Conservation (phyloP, 164 flowering plant genomes). For the Vitis rupestris region DNA sequence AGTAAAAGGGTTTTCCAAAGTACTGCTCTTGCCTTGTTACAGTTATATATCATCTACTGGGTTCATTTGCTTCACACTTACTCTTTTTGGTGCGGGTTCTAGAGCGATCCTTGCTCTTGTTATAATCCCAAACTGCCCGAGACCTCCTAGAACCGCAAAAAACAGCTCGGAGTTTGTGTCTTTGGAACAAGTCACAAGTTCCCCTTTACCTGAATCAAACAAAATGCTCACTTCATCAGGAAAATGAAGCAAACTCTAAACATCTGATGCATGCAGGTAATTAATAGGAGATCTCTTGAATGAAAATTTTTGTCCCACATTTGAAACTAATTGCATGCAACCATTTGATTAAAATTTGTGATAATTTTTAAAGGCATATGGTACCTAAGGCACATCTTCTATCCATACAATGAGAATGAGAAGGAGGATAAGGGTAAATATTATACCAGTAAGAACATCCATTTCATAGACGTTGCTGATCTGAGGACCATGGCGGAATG, state of each 20-base stretch:
- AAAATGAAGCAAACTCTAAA: neutral
- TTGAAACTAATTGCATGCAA: no score
- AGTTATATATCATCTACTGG: neutral
- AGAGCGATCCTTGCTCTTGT: constrained; percentile 77
- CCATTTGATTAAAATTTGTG: no score
- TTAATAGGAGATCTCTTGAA: no score
- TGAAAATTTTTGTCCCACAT: no score
- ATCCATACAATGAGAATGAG: no score
- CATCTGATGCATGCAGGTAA: constrained; percentile 14
- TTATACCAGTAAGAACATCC: constrained; percentile 76
- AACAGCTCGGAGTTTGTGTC: constrained; percentile 62
- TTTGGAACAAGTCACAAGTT: constrained; percentile 63
- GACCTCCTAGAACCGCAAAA: constrained; percentile 77
- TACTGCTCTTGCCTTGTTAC: neutral
- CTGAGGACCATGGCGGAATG: constrained; percentile 85
- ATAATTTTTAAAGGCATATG: no score
- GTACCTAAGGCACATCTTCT: no score
- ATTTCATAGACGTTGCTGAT: constrained; percentile 75
- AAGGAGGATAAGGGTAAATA: neutral
- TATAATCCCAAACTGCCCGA: constrained; percentile 95
- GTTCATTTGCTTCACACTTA: constrained; percentile 17
- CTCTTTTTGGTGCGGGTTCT: constrained; percentile 71
- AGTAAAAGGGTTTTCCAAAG: no score
- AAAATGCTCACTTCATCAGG: neutral
- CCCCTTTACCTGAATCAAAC: constrained; percentile 63